These are phyloP conservation scores for Solanum sitiens DNA, from an alignment of 257 asterid species.

Conservation along the genomic window DNA sequence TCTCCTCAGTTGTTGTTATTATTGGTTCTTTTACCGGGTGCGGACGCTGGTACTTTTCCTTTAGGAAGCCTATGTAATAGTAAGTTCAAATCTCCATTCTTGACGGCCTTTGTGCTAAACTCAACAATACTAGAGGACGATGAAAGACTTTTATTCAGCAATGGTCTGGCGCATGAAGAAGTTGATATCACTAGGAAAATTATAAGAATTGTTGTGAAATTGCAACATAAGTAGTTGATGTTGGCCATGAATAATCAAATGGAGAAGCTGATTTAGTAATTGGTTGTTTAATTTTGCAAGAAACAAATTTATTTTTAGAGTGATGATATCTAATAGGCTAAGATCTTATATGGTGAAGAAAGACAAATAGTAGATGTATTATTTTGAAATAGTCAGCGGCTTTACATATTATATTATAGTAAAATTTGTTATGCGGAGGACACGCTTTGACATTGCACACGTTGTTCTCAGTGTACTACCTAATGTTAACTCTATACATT, in stretches of 20 bases:
- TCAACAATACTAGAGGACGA: neutral
- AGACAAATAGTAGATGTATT: neutral
- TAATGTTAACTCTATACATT: neutral
- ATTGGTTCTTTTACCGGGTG: neutral
- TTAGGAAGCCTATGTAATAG: neutral
- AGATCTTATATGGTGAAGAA: neutral
- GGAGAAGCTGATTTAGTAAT: neutral
- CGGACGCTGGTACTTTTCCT: neutral
- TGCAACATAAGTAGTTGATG: neutral
- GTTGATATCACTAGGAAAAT: neutral
- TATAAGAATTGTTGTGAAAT: neutral
- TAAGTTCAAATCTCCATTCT: neutral
- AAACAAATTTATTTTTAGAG: neutral
- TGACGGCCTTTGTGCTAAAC: neutral
- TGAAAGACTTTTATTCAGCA: neutral
- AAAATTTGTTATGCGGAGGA: neutral
- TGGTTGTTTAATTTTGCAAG: neutral
- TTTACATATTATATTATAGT: no score
- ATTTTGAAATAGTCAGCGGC: neutral
- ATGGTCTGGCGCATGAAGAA: neutral
- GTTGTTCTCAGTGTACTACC: neutral
- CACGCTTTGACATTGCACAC: neutral
- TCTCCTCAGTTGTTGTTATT: neutral
- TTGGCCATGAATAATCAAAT: neutral
- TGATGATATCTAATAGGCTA: neutral